phyloP scores from a whole-genome alignment of 2,329 filamentous ascomycete genomes.

The Hymenoscyphus scutula region DNA sequence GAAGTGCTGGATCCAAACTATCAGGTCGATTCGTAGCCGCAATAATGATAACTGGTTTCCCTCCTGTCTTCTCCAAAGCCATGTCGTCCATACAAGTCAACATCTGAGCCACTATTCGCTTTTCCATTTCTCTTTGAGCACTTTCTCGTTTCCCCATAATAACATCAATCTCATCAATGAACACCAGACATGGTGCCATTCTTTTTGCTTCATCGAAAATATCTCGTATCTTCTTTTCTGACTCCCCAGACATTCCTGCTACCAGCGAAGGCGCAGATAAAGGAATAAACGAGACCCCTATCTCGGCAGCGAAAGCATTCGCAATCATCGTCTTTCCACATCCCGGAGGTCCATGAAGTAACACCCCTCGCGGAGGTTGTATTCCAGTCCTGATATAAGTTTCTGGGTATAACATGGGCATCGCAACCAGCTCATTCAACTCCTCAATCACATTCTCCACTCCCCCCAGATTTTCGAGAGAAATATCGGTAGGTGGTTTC shows the following conservation, averaged over 20 bases:
- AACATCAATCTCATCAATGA: constrained; percentile 89
- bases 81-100: constrained; percentile 84
- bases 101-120: constrained; percentile 79
- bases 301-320: constrained; percentile 72
- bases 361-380: constrained; percentile 69
- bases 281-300: constrained; percentile 75
- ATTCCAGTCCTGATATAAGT: constrained; percentile 64
- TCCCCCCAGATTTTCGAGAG: constrained; percentile 71
- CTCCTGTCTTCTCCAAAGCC: constrained; percentile 66
- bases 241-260: constrained; percentile 85
- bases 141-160: constrained; percentile 85
- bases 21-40: constrained; percentile 89
- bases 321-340: constrained; percentile 86
- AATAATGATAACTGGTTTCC: constrained; percentile 81
- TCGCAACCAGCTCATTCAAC: constrained; percentile 67
- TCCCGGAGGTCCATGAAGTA: constrained; percentile 79
- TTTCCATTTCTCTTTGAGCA: constrained; percentile 84
- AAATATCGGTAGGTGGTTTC: constrained; percentile 64
- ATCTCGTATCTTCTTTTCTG: constrained; percentile 80
- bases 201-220: constrained; percentile 85
- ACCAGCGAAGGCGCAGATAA: constrained; percentile 81
- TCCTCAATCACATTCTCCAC: constrained; percentile 69
- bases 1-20: constrained; percentile 75
- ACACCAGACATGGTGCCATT: constrained; percentile 83
- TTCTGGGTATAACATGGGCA: constrained; percentile 68